Evolutionary conservation across 768 basidiomycete species (phyloP).

Genomic region (Mycena vulgaris): DNA sequence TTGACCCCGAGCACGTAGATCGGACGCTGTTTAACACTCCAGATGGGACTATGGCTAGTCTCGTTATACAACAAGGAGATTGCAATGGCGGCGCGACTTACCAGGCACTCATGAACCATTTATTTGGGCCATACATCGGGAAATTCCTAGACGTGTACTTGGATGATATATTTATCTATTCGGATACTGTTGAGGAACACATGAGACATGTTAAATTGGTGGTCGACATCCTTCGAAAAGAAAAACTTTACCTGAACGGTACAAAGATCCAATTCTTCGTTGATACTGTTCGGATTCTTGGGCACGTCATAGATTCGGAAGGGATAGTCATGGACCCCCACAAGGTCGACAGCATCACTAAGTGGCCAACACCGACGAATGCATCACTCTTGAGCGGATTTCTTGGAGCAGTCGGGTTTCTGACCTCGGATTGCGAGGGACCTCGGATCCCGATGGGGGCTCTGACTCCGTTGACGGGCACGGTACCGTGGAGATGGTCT

Average conservation of each 20-base stretch:
- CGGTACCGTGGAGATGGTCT: too few species aligned
- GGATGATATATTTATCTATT: constrained; percentile 61
- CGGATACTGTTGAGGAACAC: too few species aligned
- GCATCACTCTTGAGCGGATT: constrained; percentile 52
- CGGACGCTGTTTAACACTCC: constrained; percentile 51
- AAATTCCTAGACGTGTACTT: constrained; percentile 48
- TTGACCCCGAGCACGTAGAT: constrained; percentile 44
- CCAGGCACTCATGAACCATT: constrained; percentile 60
- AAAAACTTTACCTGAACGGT: constrained; percentile 54
- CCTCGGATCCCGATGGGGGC: too few species aligned
- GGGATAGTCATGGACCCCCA: constrained; percentile 62
- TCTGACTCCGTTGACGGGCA: too few species aligned
- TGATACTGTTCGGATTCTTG: constrained; percentile 48
- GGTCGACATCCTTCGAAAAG: constrained; percentile 48
- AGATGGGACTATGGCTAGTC: constrained; percentile 59
- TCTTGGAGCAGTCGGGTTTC: constrained; percentile 46
- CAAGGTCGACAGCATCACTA: constrained; percentile 55
- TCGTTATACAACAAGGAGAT: constrained; percentile 50
- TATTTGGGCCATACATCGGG: constrained; percentile 54
- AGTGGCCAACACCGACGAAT: constrained; percentile 53
- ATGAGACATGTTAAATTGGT: constrained; percentile 47
- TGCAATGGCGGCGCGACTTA: constrained; percentile 52
- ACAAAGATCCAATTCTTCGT: constrained; percentile 52
- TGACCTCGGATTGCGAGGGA: constrained; percentile 52
- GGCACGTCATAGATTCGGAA: constrained; percentile 51